Evolutionary conservation across 2,329 filamentous ascomycete genomes (phyloP).

Genomic region (Colletotrichum trifolii): DNA sequence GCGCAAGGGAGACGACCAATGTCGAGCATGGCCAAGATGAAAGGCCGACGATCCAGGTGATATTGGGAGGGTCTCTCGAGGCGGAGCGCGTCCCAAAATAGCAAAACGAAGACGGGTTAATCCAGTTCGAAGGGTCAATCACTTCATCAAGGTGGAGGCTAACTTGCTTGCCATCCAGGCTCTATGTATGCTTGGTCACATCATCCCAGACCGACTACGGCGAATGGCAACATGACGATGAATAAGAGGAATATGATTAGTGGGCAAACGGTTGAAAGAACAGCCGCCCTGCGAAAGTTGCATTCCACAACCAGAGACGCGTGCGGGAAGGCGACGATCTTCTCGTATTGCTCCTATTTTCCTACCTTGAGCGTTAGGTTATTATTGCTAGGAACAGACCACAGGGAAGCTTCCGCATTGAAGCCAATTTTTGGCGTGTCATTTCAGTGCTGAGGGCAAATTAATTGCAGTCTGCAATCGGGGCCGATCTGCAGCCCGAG

Average conservation of each 20-base stretch:
- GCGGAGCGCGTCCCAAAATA: slow-evolving; percentile 14
- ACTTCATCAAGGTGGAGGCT: too few species aligned
- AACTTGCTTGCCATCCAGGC: too few species aligned
- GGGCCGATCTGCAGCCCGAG: too few species aligned
- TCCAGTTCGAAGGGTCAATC: too few species aligned
- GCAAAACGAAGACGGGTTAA: neutral
- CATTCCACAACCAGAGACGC: neutral
- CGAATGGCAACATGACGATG: neutral
- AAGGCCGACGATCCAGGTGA: neutral
- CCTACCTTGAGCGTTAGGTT: neutral
- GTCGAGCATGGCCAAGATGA: slow-evolving; percentile 5
- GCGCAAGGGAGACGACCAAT: neutral
- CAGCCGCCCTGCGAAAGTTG: neutral
- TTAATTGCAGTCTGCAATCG: too few species aligned
- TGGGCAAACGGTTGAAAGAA: neutral
- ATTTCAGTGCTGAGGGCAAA: too few species aligned
- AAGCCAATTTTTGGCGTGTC: too few species aligned
- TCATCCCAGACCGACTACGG: too few species aligned
- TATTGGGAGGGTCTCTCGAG: neutral
- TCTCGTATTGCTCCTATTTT: slow-evolving; percentile 25
- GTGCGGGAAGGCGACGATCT: slow-evolving; percentile 20
- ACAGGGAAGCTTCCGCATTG: too few species aligned
- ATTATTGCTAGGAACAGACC: too few species aligned
- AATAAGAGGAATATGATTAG: neutral
- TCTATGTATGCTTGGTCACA: too few species aligned